Conservation (phyloP, 805 yeast genomes). For the Kazachstania taianensis region DNA sequence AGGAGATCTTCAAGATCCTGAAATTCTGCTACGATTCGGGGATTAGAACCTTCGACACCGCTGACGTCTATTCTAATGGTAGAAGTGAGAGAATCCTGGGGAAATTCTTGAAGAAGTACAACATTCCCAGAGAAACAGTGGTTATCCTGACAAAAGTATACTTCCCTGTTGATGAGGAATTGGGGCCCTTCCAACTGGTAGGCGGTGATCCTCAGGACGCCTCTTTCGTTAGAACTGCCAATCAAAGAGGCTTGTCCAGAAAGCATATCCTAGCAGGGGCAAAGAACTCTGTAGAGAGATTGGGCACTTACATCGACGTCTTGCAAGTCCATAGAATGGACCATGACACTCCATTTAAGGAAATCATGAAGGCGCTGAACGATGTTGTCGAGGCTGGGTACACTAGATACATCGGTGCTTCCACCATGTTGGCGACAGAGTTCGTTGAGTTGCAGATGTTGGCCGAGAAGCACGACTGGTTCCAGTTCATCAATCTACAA, state of each 20-base stretch:
- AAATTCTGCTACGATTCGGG: conserved; percentile 41
- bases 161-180: conserved; percentile 25
- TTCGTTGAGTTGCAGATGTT: conserved; percentile 43
- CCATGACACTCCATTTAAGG: conserved; percentile 37
- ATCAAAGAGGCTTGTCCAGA: conserved; percentile 33
- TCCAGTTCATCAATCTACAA: conserved; percentile 51
- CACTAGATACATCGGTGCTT: conserved; percentile 52
- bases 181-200: neutral
- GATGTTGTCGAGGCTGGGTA: conserved; percentile 41
- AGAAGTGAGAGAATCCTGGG: conserved; percentile 40
- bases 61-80: conserved; percentile 40
- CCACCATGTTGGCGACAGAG: conserved; percentile 49
- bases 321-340: conserved; percentile 50
- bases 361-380: conserved; percentile 48
- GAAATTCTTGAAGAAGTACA: conserved; percentile 41
- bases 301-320: conserved; percentile 42
- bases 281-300: conserved; percentile 32
- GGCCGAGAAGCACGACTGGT: conserved; percentile 50
- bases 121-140: conserved; percentile 43
- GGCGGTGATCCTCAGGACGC: neutral
- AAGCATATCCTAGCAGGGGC: conserved; percentile 40
- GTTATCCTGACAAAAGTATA: conserved; percentile 45
- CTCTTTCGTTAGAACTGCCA: conserved; percentile 8
- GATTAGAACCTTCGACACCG: conserved; percentile 40
- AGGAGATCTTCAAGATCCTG: conserved; percentile 33